These are phyloP conservation scores for Hypoxylon lienhwacheense DNA, from an alignment of 495 filamentous ascomycete species.

Conservation along the genomic window DNA sequence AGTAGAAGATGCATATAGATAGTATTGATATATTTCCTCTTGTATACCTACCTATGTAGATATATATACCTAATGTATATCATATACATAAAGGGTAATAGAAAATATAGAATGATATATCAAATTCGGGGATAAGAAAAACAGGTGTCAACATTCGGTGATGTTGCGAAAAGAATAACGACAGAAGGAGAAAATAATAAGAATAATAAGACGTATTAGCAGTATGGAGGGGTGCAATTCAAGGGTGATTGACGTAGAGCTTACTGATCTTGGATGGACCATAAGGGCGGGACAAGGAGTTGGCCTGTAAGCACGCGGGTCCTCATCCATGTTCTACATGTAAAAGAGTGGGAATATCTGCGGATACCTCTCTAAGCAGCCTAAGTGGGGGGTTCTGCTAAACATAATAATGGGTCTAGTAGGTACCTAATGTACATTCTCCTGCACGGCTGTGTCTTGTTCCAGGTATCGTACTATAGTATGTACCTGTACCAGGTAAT, in stretches of 20 bases:
- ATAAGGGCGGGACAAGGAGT: constrained; percentile 31
- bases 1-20: too few relatives aligned
- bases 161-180: constrained; percentile 8
- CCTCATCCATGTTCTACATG: not conserved
- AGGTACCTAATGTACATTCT: not conserved
- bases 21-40: too few relatives aligned
- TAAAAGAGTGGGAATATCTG: not conserved
- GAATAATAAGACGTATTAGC: not conserved
- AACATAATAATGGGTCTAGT: constrained; percentile 17
- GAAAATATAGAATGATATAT: constrained; percentile 4
- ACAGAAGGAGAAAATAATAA: constrained; percentile 5
- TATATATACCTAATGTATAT: too few relatives aligned
- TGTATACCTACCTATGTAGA: too few relatives aligned
- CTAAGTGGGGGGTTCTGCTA: constrained; percentile 28
- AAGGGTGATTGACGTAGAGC: constrained; percentile 30
- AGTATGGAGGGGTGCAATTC: constrained; percentile 21
- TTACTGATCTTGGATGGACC: constrained; percentile 30
- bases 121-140: too few relatives aligned
- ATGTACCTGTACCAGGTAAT: constrained; percentile 6
- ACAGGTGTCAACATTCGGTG: constrained; percentile 4
- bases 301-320: constrained; percentile 16
- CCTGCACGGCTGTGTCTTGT: too few relatives aligned
- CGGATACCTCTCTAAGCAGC: too few relatives aligned
- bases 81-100: not conserved
- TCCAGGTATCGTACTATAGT: too few relatives aligned